Evolutionary conservation across 2,329 filamentous ascomycete genomes (phyloP), one percentile per base, ranked within the genome.

Genomic region (Beauveria sp.): DNA sequence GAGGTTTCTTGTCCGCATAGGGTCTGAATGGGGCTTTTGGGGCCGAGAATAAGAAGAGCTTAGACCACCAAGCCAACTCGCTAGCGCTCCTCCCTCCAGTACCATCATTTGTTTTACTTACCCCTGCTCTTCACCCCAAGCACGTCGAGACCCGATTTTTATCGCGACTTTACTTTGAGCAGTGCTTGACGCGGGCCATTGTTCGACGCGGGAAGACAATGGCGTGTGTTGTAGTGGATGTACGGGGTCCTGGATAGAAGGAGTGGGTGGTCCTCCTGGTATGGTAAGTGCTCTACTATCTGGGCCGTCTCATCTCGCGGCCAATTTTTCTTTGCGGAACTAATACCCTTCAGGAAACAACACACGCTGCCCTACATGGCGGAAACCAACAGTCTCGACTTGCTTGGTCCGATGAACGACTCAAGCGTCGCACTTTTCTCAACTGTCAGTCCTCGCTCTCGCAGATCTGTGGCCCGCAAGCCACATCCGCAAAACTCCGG

Each of bases 401-500:
- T 20, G 53, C 9, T 28, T 50, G 9, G 28, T 14, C 5, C 16
- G 12, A 50, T 26, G 34, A 52, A 12, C 56, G 24, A 59, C 22
- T 52, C 48, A 41, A 24, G 40, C n/a, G n/a, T 22, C 30, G 34
- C 46, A 30, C 28, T 55, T 14, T n/a, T 40, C 20, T 34, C 28
- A 7, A 40, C 20, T 8, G 44, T 34, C 18, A 41, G 30, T 20
- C 55, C 14, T n/a, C 24, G 48, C 40, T 22, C 24, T 48, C 44
- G 48, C 40, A 52, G 56, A 53, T 59, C 56, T 41, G 22, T 30
- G 56, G 56, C 56, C 40, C 56, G 52, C 56, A 44, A 18, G 56
- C 48, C 56, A 59, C 24, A 46, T 59, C 48, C 28, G 47, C 56
- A 46, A 52, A 50, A 59, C 37, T 52, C 56, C 48, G 48, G 56